These are phyloP conservation scores for Marasmius oreades DNA, from an alignment of 1,284 basidiomycete species.

Conservation along the genomic window DNA sequence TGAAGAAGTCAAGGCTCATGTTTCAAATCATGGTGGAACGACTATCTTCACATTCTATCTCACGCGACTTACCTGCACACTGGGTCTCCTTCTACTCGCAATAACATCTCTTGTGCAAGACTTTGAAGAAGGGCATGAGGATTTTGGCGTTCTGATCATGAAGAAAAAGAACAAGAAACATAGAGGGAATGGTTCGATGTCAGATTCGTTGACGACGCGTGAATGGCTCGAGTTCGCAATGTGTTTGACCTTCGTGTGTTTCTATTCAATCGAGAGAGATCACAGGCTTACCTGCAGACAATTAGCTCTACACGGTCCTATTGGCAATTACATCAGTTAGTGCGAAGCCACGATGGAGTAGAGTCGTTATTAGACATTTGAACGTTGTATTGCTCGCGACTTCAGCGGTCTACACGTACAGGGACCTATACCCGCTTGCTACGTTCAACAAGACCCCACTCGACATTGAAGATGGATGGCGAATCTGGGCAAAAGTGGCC, in stretches of 20 bases:
- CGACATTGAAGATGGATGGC: slow-evolving; percentile 30
- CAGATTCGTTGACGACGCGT: slow-evolving; percentile 10
- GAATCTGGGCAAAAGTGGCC: slow-evolving; percentile 35
- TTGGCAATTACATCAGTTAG: slow-evolving; percentile 28
- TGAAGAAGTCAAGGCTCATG: slow-evolving; percentile 24
- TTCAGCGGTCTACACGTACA: slow-evolving; percentile 47
- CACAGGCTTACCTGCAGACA: not conserved
- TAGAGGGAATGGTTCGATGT: too few species aligned
- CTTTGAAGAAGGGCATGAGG: not conserved
- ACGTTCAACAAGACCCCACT: slow-evolving; percentile 38
- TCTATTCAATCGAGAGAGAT: not conserved
- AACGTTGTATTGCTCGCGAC: slow-evolving; percentile 34
- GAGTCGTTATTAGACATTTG: slow-evolving; percentile 28
- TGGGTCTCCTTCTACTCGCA: slow-evolving; percentile 34
- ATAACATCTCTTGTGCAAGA: slow-evolving; percentile 28
- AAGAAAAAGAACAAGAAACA: not conserved
- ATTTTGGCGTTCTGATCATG: not conserved
- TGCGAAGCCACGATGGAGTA: slow-evolving; percentile 25
- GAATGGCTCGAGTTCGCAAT: slow-evolving; percentile 29
- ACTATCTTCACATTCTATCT: slow-evolving; percentile 32
- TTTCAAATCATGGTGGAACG: slow-evolving; percentile 25
- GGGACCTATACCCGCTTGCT: slow-evolving; percentile 62
- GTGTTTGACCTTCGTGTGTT: slow-evolving; percentile 30
- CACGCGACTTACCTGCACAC: slow-evolving; percentile 31
- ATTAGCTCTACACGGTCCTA: slow-evolving; percentile 25